Base-by-base conservation (phyloP, 805 yeast species). In the Zygosaccharomyces pseudorouxii region DNA sequence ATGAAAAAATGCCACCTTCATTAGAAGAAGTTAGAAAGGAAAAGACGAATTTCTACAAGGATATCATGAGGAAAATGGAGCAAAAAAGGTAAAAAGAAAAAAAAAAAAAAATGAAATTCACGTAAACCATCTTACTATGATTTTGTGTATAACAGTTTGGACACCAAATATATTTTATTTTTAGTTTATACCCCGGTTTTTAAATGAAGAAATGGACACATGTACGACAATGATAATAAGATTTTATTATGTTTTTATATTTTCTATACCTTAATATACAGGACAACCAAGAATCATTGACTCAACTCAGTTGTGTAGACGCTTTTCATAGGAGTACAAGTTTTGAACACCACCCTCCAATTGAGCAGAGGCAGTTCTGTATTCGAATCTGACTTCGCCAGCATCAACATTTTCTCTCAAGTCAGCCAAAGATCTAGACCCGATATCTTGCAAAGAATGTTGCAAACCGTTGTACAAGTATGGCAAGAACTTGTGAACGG, bases 381-480 rank as follows among this genome's bases (percentile, higher is more conserved):
- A 83, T 77, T 93, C 99, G 67, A 93, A 93, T 76, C 99, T 84
- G 55, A 89, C 84, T 28, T 72, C 74, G 59, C 95, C 95, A 48
- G 61, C 55, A 62, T 74, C 75, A 53, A 87, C 92, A 41, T 76
- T 70, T 51, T 71, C 71, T 66, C 84, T 84, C 70, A 93, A 80
- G 37, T 72, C 81, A 14, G 58, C 67, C 57, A 86, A 68, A 41
- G 93, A 82, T 62, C 67, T 62, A 55, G 85, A 86, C 73, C 99
- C 99, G 71, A 93, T 89, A 71, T 93, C 99, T 79, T 93, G 99
- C 71, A 95, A 86, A 67, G 99, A 92, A 72, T 93, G 99, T 79
- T 93, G 97, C 68, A 93, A 79, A 72, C 99, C 99, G 62, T 86
- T 84, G 80, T 77, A 86, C 71, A 93, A 75, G 77, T 93, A 93